phyloP scores from a whole-genome alignment of 2,329 filamentous ascomycete genomes.

The Aquanectria penicillioides region DNA sequence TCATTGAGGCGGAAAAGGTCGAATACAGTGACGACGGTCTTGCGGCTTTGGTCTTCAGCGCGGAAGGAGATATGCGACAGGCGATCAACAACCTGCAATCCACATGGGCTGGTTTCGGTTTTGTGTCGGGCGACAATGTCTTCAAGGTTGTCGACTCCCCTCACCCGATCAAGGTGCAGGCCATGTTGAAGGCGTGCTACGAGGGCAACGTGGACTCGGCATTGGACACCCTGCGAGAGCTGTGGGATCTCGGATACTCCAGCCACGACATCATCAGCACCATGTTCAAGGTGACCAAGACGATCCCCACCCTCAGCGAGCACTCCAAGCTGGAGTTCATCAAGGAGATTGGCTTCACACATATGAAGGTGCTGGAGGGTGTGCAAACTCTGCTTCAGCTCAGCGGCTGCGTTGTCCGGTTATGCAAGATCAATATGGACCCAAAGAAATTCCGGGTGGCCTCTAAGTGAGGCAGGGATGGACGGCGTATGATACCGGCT shows the following conservation, averaged over 20 bases:
- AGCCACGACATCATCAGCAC: slow-evolving; percentile 99
- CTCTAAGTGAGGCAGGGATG: slow-evolving; percentile 43
- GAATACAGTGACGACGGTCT: slow-evolving; percentile 92
- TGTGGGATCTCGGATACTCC: slow-evolving; percentile 97
- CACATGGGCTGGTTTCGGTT: slow-evolving; percentile 91
- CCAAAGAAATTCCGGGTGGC: slow-evolving; percentile 75
- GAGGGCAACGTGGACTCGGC: slow-evolving; percentile 91
- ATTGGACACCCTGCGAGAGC: slow-evolving; percentile 84
- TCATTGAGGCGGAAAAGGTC: slow-evolving; percentile 91
- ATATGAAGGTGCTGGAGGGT: slow-evolving; percentile 99
- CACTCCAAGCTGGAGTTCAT: slow-evolving; percentile 97
- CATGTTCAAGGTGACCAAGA: slow-evolving; percentile 99
- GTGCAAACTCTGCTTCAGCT: slow-evolving; percentile 95
- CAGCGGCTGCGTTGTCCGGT: slow-evolving; percentile 88
- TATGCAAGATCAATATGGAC: slow-evolving; percentile 98
- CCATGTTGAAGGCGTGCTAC: slow-evolving; percentile 97
- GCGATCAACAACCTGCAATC: slow-evolving; percentile 98
- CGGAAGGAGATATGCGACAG: slow-evolving; percentile 98
- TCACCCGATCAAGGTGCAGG: slow-evolving; percentile 97
- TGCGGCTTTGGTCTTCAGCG: slow-evolving; percentile 95
- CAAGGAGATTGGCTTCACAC: slow-evolving; percentile 97
- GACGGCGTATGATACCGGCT: slow-evolving; percentile 27
- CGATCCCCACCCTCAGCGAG: slow-evolving; percentile 89
- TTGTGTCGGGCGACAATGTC: slow-evolving; percentile 97
- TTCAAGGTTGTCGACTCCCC: slow-evolving; percentile 98